Evolutionary conservation across 352 stramenopile species (phyloP).

Genomic region (Globisporangium cylindrosporum): DNA sequence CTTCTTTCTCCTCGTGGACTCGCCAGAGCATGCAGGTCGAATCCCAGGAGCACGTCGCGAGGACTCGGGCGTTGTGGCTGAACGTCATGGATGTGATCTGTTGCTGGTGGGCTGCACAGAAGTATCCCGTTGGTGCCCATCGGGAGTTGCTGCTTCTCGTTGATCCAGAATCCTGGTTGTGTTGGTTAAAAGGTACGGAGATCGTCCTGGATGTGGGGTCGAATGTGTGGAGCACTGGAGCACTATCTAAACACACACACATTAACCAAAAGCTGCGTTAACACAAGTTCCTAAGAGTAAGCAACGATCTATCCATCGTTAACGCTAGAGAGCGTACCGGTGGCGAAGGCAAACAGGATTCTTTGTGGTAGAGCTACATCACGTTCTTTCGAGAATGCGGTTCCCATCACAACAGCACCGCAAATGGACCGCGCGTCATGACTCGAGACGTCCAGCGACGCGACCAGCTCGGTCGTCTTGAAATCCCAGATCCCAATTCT

Average conservation of each 20-base stretch:
- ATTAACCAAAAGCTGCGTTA: no score
- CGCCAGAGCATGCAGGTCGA: constrained; percentile 63
- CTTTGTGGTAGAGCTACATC: not conserved
- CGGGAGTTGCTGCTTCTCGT: not conserved
- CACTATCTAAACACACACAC: not conserved
- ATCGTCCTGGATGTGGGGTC: constrained; percentile 9
- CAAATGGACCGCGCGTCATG: constrained; percentile 27
- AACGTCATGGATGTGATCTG: constrained; percentile 49
- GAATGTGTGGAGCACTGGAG: constrained; percentile 12
- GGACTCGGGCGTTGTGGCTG: constrained; percentile 24
- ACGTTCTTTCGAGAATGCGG: not conserved
- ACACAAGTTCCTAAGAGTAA: no score
- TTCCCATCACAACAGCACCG: constrained; percentile 19
- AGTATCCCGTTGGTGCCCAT: not conserved
- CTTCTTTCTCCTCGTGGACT: constrained; percentile 6
- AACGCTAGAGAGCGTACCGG: constrained; percentile 30
- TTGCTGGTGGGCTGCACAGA: constrained; percentile 43
- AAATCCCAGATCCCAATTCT: constrained; percentile 55
- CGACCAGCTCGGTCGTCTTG: constrained; percentile 25
- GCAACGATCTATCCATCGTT: constrained; percentile 18
- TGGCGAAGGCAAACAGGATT: constrained; percentile 37
- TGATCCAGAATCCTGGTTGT: not conserved
- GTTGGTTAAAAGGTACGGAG: not conserved
- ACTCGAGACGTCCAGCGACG: constrained; percentile 25
- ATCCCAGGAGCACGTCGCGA: constrained; percentile 57